Evolutionary conservation across 2,329 filamentous ascomycete species (phyloP), one percentile per base, ranked within the genome.

Genomic region (Neonectria ditissima): DNA sequence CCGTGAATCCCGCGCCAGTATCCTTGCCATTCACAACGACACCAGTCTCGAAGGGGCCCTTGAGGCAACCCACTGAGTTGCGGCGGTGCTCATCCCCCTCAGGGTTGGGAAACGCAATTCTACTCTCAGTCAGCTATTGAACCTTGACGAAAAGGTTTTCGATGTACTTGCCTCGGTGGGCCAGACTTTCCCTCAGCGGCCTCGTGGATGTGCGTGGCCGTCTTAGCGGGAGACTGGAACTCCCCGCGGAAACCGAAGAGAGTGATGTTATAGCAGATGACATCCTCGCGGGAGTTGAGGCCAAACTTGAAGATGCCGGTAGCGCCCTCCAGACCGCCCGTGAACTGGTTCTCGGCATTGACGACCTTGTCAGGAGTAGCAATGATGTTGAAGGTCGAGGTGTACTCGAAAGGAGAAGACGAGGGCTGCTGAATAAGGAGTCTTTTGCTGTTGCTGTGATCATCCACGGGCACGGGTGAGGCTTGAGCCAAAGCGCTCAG

Each of bases 151-250:
- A 63, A 26, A 67, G 60, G 22, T 45, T 52, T 32, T n/a, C 41
- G 20, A 26, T 32, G 9, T 37, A 52, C 74, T 59, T 74, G 77
- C 69, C 84, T 79, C 57, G 85, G 85, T 39, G 85, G 84, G 7
- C 86, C 85, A 20, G 80, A 69, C 53, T 74, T 76, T 65, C 84
- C 84, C 59, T 75, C 77, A 22, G 68, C 72, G 7, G 76, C 84
- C 73, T 87, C 76, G 75, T 87, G 85, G 66, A 87, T 83, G 74
- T 87, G 85, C 1, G 85, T 88, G 18, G 85, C 83, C 7, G 84
- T 86, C 28, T 74, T 68, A 45, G 86, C 85, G 0, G 80, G 78
- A 8, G 84, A 86, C 68, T 80, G 71, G 72, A 85, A 87, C 2
- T 82, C 75, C 56, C 85, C 85, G 22, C 77, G 77, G 72, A 87